Evolutionary conservation across 192 early-diverging fungal genomes (phyloP).

Genomic region (Umbelopsis sp.): DNA sequence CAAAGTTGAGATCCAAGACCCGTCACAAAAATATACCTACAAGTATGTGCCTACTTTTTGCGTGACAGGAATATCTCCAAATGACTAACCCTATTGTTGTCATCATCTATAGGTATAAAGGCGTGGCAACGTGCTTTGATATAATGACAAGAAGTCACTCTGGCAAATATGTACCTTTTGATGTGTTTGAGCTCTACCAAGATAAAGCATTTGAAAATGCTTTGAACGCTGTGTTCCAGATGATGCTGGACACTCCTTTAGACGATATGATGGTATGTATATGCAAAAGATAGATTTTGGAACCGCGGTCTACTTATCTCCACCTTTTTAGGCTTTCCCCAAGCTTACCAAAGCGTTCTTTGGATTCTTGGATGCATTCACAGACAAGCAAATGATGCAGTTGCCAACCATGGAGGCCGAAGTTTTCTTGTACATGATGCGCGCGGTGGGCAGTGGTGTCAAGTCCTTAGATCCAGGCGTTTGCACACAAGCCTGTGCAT

Average conservation of each 20-base stretch:
- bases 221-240: conserved; percentile 60
- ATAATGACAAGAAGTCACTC: conserved; percentile 69
- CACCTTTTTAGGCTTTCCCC: conserved; percentile 51
- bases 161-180: conserved; percentile 89
- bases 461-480: conserved; percentile 55
- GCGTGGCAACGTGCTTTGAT: conserved; percentile 73
- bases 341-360: conserved; percentile 65
- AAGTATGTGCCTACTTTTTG: background rate
- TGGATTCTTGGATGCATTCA: conserved; percentile 69
- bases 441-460: conserved; percentile 73
- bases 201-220: conserved; percentile 77
- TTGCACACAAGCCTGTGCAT: conserved; percentile 64
- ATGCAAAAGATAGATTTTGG: no score
- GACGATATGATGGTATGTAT: conserved; percentile 68
- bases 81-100: background rate
- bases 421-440: conserved; percentile 72
- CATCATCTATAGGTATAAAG: conserved; percentile 64
- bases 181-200: conserved; percentile 87
- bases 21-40: conserved; percentile 25
- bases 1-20: background rate
- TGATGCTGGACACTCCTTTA: conserved; percentile 74
- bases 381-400: conserved; percentile 63
- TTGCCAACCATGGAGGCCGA: conserved; percentile 58
- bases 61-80: background rate
- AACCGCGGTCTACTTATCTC: background rate